Conservation (phyloP, 495 filamentous ascomycete genomes). For the Tuber magnatum region DNA sequence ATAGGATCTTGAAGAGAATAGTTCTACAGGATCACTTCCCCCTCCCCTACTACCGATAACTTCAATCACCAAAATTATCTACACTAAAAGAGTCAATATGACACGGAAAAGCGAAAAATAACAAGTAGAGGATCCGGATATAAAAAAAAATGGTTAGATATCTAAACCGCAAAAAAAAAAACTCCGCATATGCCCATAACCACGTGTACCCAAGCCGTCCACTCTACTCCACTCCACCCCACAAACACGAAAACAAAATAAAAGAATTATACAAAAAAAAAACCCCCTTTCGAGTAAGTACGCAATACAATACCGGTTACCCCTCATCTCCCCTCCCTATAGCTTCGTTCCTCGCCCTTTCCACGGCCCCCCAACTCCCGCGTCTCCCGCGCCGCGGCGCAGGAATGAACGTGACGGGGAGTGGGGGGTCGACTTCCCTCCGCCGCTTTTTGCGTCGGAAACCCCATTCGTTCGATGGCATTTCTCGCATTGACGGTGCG, state of each 20-base stretch:
- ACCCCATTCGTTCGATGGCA: constrained; percentile 30
- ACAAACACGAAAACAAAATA: not conserved
- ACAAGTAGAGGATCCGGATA: not conserved
- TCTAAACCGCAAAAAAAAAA: not conserved
- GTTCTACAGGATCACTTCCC: not conserved
- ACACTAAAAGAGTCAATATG: not conserved
- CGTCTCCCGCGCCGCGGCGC: constrained; percentile 50
- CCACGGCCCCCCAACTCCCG: constrained; percentile 26
- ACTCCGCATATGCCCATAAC: not conserved
- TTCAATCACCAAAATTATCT: not conserved
- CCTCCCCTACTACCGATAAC: not conserved
- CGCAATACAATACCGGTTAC: not conserved
- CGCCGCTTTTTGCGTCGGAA: constrained; percentile 36
- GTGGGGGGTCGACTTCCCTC: constrained; percentile 30
- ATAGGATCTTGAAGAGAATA: not conserved
- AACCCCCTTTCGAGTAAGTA: not conserved
- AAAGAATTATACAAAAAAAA: not conserved
- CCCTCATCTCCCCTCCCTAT: not conserved
- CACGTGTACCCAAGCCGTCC: not conserved
- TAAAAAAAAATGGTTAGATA: not conserved
- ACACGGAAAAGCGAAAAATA: not conserved
- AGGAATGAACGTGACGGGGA: constrained; percentile 63
- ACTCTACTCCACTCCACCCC: not conserved
- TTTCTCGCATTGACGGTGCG: constrained; percentile 38
- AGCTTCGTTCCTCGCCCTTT: constrained; percentile 16